Base-by-base conservation (phyloP, 257 asterid species). In the Nicotiana paniculata region DNA sequence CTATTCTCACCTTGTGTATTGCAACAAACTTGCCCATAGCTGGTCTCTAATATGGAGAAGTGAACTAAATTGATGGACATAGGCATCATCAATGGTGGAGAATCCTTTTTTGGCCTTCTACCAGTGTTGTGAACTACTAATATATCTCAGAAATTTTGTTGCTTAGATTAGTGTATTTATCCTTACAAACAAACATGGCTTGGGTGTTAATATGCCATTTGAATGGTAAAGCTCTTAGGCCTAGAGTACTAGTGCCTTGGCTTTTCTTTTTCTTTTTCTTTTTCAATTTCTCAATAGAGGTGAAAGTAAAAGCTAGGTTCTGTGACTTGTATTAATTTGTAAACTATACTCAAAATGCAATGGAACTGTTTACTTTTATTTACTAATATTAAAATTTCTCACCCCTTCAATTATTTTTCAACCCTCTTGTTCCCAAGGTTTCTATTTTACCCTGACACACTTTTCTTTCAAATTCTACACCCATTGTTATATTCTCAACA, bases 1-100 rank as follows among this genome's bases (percentile, higher is more conserved):
- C 90, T 96, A 57, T 92, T 96, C 81, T 88, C 91, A 3, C 89
- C 93, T 79, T 87, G 83, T 81, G 68, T 92, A 74, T 69, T 81
- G 81, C 86, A 79, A 70, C 77, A 57, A 84, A 67, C 66, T 72
- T 39, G 24, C 76, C 85, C 48, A 65, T 81, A 64, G 61, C 84
- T 3, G 85, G 86, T 77, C 89, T 59, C 7, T 3, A 75, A 83
- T 76, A 79, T 84, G 48, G 82, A 81, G 4, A 89, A 93, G 74
- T 89, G 84, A 51, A 58, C 32, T 81, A 82, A 9, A 13, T 81
- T 48, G 79, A 74, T 48, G 79, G 79, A 12, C 39, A 48, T 13
- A 48, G 62, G 79, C 79, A 74, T 62, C 21, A 12, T n/a, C 11
- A 65, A 21, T 61, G 83, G 53, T 77, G 46, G 24, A 4, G 21